Conservation (phyloP, 495 filamentous ascomycete species). For the Aspergillus bridgeri region DNA sequence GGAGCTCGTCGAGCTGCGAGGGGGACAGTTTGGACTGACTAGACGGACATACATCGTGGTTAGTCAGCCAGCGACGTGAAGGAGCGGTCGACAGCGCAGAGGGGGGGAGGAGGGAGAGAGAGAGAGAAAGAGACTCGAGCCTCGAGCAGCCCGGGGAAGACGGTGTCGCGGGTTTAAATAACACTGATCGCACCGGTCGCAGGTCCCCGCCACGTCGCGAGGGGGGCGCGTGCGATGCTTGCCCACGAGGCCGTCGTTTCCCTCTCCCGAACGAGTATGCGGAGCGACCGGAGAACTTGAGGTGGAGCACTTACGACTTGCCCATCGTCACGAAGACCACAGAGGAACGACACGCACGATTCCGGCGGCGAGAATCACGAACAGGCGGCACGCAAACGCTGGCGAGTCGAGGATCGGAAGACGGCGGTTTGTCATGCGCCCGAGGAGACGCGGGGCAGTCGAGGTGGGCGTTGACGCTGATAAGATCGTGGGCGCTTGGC, state of each 20-base stretch:
- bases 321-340: slow-evolving; percentile 32
- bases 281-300: slow-evolving; percentile 9
- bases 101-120: no score
- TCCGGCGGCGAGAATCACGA: neutral
- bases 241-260: neutral
- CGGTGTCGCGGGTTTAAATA: neutral
- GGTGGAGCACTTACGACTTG: slow-evolving; percentile 39
- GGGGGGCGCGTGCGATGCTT: neutral
- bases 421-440: slow-evolving; percentile 12
- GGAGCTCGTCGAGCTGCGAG: slow-evolving; percentile 89
- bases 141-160: no score
- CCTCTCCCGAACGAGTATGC: neutral
- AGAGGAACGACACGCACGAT: neutral
- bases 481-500: slow-evolving; percentile 17
- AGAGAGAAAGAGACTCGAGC: no score
- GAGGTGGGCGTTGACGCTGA: slow-evolving; percentile 13
- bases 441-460: slow-evolving; percentile 22
- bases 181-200: neutral
- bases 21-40: slow-evolving; percentile 95
- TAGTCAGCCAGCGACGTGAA: neutral
- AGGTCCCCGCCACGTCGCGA: neutral
- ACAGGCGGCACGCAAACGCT: neutral
- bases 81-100: neutral
- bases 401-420: neutral
- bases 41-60: neutral